Base-by-base conservation (phyloP, 305 asterid genomes). In the Fraxinus xanthoxyloides region DNA sequence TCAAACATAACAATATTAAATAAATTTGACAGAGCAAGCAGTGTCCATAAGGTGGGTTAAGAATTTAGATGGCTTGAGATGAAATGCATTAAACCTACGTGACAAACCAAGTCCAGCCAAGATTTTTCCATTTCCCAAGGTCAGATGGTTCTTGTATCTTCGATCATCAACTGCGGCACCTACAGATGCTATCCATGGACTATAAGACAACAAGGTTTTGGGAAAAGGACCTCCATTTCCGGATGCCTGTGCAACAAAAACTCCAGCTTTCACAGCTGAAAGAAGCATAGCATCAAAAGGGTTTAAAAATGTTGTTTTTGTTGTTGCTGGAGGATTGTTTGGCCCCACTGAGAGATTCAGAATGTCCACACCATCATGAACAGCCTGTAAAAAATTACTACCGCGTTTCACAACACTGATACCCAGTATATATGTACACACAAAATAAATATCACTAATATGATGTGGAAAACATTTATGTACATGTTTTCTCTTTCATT, bases 141-240 rank as follows among this genome's bases (percentile, higher is more conserved):
- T 91, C 81, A 97, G 91, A 87, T 97, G 98, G 83, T 97, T 97
- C 86, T 97, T 97, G 88, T 97, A 97, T 88, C 98, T 88, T 59
- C 99, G 91, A 74, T 97, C 99, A 90, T 97, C 99, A 69, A 95
- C 94, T 43, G 98, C 99, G 85, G 99, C 99, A 79, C 98, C 99
- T 77, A 95, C 98, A 74, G 99, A 84, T 74, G 88, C 91, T 82
- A 97, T 95, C 99, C 99, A 97, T 26, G 99, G 99, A 90, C 98
- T 95, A 87, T 93, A 97, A 73, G 99, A 97, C 82, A 97, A 77
- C 84, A 95, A 72, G 24, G 98, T 94, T 81, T 92, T 97, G 32
- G 98, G 97, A 82, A 92, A 95, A 51, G 99, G 99, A 34, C 99
- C 99, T 72, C 98, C 99, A 81, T 97, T 97, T 81, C 99, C 99